Conservation (phyloP, 306 rosid species). For the Fragaria iinumae region DNA sequence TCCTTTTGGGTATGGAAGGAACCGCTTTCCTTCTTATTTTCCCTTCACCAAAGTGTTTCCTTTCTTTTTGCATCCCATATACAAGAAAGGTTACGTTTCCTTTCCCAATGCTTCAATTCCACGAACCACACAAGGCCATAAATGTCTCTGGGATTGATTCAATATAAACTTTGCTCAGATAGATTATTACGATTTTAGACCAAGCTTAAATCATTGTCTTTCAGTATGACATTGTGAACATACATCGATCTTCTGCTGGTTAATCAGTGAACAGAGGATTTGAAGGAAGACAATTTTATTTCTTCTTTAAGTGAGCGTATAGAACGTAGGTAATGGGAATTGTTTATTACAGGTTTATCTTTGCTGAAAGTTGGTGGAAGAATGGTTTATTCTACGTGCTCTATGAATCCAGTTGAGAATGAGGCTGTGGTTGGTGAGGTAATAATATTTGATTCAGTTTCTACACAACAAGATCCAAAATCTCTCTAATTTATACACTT, state of each 20-base stretch:
- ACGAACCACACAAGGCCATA: too few relatives aligned
- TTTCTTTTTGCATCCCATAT: too few relatives aligned
- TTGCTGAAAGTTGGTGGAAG: slow-evolving; percentile 93
- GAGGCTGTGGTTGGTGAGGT: slow-evolving; percentile 99
- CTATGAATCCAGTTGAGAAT: slow-evolving; percentile 97
- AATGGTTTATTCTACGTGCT: slow-evolving; percentile 97
- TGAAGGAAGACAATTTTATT: background rate
- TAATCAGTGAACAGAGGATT: background rate
- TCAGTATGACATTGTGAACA: background rate
- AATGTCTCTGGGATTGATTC: slow-evolving; percentile 7
- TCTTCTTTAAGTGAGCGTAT: background rate
- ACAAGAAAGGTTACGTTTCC: too few relatives aligned
- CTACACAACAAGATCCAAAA: background rate
- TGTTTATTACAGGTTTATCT: slow-evolving; percentile 60
- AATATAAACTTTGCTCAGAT: slow-evolving; percentile 16
- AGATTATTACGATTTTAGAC: slow-evolving; percentile 14
- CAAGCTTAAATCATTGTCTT: slow-evolving; percentile 11
- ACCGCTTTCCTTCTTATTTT: too few relatives aligned
- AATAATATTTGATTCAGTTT: slow-evolving; percentile 17
- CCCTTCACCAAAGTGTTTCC: too few relatives aligned
- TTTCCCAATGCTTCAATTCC: too few relatives aligned
- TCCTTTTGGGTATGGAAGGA: too few relatives aligned
- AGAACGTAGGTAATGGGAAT: slow-evolving; percentile 15
- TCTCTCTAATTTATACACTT: background rate
- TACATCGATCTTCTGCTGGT: background rate